phyloP scores from a whole-genome alignment of 805 yeast genomes.

The Ogataea minuta region DNA sequence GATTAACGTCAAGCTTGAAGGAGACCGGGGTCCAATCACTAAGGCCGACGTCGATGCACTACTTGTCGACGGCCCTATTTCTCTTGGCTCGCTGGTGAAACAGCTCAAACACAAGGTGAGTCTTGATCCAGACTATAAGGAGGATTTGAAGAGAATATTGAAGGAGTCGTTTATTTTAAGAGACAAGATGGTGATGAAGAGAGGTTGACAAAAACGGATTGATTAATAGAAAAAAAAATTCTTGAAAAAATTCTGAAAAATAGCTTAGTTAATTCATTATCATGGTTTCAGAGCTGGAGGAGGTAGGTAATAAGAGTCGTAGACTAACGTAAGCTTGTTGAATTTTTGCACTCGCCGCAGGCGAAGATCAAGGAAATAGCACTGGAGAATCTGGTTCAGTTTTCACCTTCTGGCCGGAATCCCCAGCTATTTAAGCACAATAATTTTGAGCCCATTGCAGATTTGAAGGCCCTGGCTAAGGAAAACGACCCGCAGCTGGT shows the following conservation, averaged over 20 bases:
- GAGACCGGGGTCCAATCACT: conserved; percentile 46
- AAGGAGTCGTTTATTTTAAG: conserved; percentile 31
- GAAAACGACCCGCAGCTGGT: conserved; percentile 56
- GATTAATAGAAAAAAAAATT: conserved; percentile 3
- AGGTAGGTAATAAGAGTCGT: conserved; percentile 31
- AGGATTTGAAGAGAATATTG: conserved; percentile 46
- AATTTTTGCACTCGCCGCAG: conserved; percentile 77
- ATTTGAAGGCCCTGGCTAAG: conserved; percentile 59
- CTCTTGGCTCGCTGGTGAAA: conserved; percentile 54
- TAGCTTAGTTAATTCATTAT: background rate
- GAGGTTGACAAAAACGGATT: conserved; percentile 8
- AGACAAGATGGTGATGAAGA: conserved; percentile 33
- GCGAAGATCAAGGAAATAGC: conserved; percentile 82
- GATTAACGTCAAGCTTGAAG: conserved; percentile 25
- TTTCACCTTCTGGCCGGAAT: conserved; percentile 59
- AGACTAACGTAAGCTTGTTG: conserved; percentile 49
- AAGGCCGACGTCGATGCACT: conserved; percentile 69
- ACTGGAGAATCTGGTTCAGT: conserved; percentile 77
- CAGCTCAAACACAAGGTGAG: conserved; percentile 61
- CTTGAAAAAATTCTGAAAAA: background rate
- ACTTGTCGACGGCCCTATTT: conserved; percentile 52
- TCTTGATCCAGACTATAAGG: conserved; percentile 61
- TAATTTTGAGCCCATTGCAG: conserved; percentile 66
- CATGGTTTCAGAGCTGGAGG: conserved; percentile 55
- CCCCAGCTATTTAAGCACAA: conserved; percentile 66